phyloP scores from a whole-genome alignment of 2,329 filamentous ascomycete species.

The Apiospora marii region DNA sequence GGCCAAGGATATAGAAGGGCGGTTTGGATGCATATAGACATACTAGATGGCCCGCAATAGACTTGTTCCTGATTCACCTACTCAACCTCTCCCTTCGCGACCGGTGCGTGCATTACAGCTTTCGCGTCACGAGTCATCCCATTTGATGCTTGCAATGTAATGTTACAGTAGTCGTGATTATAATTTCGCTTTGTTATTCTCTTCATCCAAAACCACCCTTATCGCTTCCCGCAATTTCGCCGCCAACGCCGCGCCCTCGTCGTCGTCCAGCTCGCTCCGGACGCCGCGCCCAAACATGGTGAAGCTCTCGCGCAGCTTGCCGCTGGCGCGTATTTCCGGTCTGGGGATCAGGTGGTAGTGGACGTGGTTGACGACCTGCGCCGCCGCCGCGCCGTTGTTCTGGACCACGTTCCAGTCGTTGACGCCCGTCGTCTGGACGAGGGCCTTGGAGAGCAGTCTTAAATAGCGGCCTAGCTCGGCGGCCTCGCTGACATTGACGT shows the following conservation, averaged over 20 bases:
- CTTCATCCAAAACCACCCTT: slow-evolving; percentile 54
- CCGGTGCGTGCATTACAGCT: background rate
- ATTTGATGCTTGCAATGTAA: background rate
- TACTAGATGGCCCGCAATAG: slow-evolving; percentile 7
- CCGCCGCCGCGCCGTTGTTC: slow-evolving; percentile 90
- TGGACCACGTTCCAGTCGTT: slow-evolving; percentile 96
- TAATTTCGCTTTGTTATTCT: slow-evolving; percentile 35
- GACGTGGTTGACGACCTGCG: slow-evolving; percentile 91
- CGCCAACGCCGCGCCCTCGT: slow-evolving; percentile 69
- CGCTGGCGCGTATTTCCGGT: slow-evolving; percentile 69
- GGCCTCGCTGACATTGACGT: slow-evolving; percentile 70
- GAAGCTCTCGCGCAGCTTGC: slow-evolving; percentile 68
- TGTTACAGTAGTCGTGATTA: background rate
- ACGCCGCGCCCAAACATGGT: slow-evolving; percentile 83
- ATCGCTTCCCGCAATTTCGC: slow-evolving; percentile 59
- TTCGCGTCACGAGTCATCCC: background rate
- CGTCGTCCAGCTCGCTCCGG: slow-evolving; percentile 78
- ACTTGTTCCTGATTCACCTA: background rate
- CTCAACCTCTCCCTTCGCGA: background rate
- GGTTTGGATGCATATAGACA: slow-evolving; percentile 5
- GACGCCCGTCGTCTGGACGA: slow-evolving; percentile 73
- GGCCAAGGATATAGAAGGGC: background rate
- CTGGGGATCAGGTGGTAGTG: slow-evolving; percentile 95
- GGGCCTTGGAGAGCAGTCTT: slow-evolving; percentile 74
- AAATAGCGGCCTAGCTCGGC: slow-evolving; percentile 73